A percentile compares a stretch with the other conserved stretches of the same genome.
These are phyloP conservation scores for Corylus avellana DNA, from an alignment of 306 rosid species.

Conservation along the genomic window DNA sequence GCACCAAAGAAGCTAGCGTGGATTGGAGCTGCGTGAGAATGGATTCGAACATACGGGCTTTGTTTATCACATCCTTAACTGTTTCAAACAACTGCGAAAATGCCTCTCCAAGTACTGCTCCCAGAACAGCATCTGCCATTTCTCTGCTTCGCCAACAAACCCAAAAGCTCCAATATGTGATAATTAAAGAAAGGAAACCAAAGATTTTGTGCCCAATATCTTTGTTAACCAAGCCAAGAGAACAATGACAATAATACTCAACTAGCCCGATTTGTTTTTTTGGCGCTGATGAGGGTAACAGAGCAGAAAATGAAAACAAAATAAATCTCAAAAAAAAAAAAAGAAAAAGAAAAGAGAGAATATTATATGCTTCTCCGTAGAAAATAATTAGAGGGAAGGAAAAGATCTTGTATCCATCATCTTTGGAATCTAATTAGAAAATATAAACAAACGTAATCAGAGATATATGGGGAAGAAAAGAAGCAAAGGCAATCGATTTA, in stretches of 20 bases:
- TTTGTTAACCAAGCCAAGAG: neutral
- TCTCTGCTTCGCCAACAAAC: slow-evolving; percentile 24
- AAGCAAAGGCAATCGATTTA: neutral
- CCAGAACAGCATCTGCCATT: slow-evolving; percentile 41
- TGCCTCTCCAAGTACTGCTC: slow-evolving; percentile 21
- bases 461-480: neutral
- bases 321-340: neutral
- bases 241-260: neutral
- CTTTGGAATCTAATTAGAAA: neutral
- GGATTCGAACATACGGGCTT: slow-evolving; percentile 26
- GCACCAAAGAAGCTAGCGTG: slow-evolving; percentile 22
- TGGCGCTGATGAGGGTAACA: neutral
- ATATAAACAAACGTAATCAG: neutral
- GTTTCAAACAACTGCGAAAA: slow-evolving; percentile 25
- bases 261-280: neutral
- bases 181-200: neutral
- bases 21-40: slow-evolving; percentile 16
- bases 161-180: slow-evolving; percentile 30
- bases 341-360: neutral
- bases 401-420: neutral
- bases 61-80: slow-evolving; percentile 16
- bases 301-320: neutral
- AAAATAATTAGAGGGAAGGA: neutral
- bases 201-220: neutral
- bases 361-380: neutral